Conservation (phyloP, 352 stramenopile genomes). For the Globisporangium uncinulatum region DNA sequence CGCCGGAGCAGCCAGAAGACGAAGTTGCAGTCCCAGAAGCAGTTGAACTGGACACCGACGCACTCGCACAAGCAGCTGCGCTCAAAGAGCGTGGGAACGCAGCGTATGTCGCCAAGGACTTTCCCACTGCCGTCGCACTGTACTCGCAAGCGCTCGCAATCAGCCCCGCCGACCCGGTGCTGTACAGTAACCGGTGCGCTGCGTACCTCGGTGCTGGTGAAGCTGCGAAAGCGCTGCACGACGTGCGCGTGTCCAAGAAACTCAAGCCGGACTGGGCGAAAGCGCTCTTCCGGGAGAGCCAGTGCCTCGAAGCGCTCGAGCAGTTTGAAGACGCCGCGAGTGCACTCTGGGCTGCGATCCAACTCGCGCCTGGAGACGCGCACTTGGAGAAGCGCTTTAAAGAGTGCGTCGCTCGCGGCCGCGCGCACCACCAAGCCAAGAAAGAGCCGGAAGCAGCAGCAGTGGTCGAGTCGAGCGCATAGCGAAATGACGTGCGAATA, state of each 20-base stretch:
- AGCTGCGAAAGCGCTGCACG: constrained; percentile 61
- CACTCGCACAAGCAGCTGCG: constrained; percentile 28
- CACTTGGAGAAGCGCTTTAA: constrained; percentile 80
- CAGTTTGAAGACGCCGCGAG: constrained; percentile 71
- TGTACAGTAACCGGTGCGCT: constrained; percentile 84
- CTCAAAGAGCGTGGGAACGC: constrained; percentile 72
- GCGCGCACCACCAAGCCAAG: constrained; percentile 52
- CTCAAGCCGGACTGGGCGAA: constrained; percentile 80
- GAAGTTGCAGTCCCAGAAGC: constrained; percentile 40
- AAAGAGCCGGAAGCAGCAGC: constrained; percentile 16
- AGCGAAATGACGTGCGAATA: background rate
- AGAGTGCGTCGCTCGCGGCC: constrained; percentile 66
- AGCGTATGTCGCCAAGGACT: constrained; percentile 66
- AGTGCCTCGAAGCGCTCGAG: constrained; percentile 71
- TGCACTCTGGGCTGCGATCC: constrained; percentile 69
- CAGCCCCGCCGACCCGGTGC: constrained; percentile 44
- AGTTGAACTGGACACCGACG: constrained; percentile 31
- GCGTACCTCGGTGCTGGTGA: constrained; percentile 52
- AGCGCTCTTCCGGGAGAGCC: constrained; percentile 76
- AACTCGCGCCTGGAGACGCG: constrained; percentile 67
- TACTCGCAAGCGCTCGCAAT: constrained; percentile 67
- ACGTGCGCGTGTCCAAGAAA: constrained; percentile 78
- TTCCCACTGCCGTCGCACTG: constrained; percentile 30
- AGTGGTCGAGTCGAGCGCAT: constrained; percentile 7
- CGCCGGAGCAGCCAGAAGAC: constrained; percentile 33